Evolutionary conservation across 192 early-diverging fungal species (phyloP).

Genomic region (Dissophora ornata): DNA sequence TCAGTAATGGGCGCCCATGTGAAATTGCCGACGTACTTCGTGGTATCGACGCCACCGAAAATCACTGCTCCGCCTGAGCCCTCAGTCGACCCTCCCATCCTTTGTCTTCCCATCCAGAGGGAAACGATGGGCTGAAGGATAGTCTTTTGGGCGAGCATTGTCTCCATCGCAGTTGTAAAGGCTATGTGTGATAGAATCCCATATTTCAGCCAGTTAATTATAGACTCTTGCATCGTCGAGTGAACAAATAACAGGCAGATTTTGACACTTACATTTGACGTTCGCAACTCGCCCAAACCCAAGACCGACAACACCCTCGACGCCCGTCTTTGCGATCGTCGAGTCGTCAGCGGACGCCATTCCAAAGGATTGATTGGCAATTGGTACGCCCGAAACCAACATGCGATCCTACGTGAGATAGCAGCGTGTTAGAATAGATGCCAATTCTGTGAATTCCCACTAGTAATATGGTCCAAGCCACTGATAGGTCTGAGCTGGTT

Average conservation of each 20-base stretch:
- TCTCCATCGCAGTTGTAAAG: slow-evolving; percentile 33
- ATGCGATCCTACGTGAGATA: slow-evolving; percentile 13
- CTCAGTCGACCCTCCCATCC: slow-evolving; percentile 32
- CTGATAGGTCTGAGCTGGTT: no score
- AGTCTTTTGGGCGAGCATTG: slow-evolving; percentile 16
- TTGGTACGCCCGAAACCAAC: slow-evolving; percentile 2
- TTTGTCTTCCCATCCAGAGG: slow-evolving; percentile 41
- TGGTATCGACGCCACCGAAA: slow-evolving; percentile 51
- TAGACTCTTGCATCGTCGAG: no score
- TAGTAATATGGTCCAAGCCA: no score
- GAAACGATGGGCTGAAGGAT: slow-evolving; percentile 48
- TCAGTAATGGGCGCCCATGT: slow-evolving; percentile 34
- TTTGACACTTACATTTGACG: slow-evolving; percentile 23
- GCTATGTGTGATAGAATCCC: no score
- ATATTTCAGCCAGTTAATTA: no score
- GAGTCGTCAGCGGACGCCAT: slow-evolving; percentile 40
- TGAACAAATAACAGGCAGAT: background rate
- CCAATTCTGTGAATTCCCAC: no score
- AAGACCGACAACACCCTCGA: slow-evolving; percentile 44
- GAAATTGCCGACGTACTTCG: slow-evolving; percentile 49
- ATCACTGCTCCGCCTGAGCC: slow-evolving; percentile 44
- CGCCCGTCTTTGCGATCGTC: slow-evolving; percentile 47
- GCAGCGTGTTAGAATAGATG: background rate
- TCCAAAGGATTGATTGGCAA: slow-evolving; percentile 45
- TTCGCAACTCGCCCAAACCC: slow-evolving; percentile 36